Conservation (phyloP, 306 rosid species). For the Quercus cerris region DNA sequence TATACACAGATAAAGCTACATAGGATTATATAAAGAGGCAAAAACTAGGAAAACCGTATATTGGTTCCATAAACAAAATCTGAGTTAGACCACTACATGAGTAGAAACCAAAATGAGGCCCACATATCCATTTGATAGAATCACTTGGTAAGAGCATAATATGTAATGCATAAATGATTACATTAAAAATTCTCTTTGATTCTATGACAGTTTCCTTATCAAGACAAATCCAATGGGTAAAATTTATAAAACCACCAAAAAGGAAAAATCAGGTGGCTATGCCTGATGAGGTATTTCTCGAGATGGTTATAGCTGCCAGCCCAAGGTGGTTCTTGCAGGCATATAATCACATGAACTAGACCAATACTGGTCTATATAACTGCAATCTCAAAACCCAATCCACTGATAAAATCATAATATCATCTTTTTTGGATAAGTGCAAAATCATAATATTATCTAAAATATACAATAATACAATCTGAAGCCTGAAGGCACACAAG, state of each 20-base stretch:
- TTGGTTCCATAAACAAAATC: background rate
- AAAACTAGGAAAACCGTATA: background rate
- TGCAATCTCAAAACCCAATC: background rate
- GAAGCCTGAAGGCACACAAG: slow-evolving; percentile 7
- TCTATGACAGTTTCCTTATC: background rate
- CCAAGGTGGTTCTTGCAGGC: background rate
- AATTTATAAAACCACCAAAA: background rate
- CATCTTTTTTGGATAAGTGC: background rate
- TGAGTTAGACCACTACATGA: background rate
- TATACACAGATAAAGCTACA: background rate
- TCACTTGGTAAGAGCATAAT: background rate
- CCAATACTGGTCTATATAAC: background rate
- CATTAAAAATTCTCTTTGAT: background rate
- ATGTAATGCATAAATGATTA: background rate
- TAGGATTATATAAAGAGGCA: background rate
- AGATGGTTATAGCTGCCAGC: background rate
- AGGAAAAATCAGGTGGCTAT: background rate
- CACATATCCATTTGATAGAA: background rate
- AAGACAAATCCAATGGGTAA: background rate
- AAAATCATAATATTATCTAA: background rate
- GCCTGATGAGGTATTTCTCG: background rate
- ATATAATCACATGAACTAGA: background rate
- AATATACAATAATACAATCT: slow-evolving; percentile 8
- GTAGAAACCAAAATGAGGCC: background rate
- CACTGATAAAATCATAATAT: background rate